phyloP scores from a whole-genome alignment of 257 asterid species.

The Gardenia jasminoides region DNA sequence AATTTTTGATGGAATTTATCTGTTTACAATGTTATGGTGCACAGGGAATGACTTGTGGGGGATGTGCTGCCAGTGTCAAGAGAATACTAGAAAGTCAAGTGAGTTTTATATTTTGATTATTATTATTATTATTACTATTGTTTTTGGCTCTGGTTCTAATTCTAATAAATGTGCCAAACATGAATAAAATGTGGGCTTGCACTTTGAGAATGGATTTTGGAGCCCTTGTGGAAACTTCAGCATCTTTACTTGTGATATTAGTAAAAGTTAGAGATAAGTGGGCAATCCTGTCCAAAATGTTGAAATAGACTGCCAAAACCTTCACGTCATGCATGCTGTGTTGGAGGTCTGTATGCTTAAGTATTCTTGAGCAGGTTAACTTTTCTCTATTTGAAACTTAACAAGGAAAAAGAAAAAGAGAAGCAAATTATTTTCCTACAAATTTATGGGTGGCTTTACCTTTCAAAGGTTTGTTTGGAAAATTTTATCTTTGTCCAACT shows the following conservation, averaged over 20 bases:
- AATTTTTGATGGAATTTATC: not conserved
- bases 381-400: too few species aligned
- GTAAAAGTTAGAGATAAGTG: not conserved
- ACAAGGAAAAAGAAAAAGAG: not conserved
- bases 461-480: not conserved
- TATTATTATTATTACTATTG: not conserved
- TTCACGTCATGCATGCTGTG: not conserved
- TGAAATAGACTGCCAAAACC: not conserved
- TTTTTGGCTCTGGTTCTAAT: not conserved
- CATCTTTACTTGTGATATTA: not conserved
- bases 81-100: slow-evolving; percentile 57
- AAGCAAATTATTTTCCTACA: not conserved
- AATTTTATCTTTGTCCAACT: not conserved
- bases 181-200: not conserved
- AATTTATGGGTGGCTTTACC: not conserved
- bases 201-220: not conserved
- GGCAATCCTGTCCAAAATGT: not conserved
- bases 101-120: slow-evolving; percentile 9
- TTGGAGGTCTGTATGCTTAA: too few species aligned
- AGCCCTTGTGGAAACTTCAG: not conserved
- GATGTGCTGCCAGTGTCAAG: slow-evolving; percentile 55
- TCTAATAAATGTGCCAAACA: not conserved
- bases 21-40: not conserved
- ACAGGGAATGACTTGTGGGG: slow-evolving; percentile 60
- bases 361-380: too few species aligned